Conservation (phyloP, 2,329 filamentous ascomycete genomes). For the Chaetomiaceae sp. region DNA sequence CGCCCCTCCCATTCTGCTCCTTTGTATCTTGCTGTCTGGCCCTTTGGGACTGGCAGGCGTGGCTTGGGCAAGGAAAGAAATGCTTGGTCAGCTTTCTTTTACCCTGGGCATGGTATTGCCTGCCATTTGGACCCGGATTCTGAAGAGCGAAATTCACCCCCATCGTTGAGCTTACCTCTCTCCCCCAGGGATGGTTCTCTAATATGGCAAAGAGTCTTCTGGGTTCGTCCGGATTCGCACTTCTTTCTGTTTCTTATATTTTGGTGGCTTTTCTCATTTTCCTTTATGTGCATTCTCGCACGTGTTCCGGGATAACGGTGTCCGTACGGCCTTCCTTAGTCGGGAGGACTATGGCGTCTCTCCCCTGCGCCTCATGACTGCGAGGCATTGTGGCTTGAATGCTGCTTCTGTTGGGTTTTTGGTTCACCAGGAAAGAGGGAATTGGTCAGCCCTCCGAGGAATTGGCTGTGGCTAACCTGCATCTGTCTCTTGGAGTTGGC, state of each 20-base stretch:
- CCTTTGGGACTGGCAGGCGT: background rate
- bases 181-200: conserved; percentile 1
- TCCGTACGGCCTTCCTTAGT: background rate
- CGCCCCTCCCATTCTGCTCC: too few species aligned
- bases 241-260: background rate
- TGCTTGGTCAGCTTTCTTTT: background rate
- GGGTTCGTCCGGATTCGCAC: background rate
- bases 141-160: background rate
- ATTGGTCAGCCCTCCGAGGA: conserved; percentile 1
- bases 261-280: background rate
- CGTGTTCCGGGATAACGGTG: background rate
- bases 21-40: too few species aligned
- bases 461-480: conserved; percentile 12
- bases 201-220: conserved; percentile 8
- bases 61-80: background rate
- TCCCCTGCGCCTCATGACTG: background rate
- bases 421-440: background rate
- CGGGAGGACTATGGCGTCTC: background rate
- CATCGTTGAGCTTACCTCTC: background rate
- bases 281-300: background rate
- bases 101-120: background rate
- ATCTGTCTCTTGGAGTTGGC: conserved; percentile 16
- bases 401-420: background rate
- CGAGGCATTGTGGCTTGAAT: background rate
- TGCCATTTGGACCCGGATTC: background rate